Conservation (phyloP, 2,329 filamentous ascomycete genomes). For the Eutypella sp. region DNA sequence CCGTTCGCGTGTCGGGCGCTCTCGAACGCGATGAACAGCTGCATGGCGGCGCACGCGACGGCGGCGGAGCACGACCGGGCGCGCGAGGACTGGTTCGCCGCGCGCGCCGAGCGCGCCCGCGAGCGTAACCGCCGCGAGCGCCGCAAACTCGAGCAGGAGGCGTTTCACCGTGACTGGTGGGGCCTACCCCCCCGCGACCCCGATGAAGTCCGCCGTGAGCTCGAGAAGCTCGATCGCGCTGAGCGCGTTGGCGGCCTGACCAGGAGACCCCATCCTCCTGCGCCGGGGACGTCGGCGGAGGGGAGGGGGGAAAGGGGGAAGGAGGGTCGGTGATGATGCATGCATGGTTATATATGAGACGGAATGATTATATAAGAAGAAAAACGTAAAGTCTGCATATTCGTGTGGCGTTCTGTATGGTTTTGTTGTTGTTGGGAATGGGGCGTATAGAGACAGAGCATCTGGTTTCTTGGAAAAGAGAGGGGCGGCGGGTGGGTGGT, state of each 20-base stretch:
- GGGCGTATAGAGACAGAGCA: too few species aligned
- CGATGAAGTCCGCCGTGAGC: slow-evolving; percentile 43
- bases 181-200: slow-evolving; percentile 54
- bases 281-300: background rate
- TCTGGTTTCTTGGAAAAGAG: too few species aligned
- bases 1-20: slow-evolving; percentile 79
- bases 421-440: too few species aligned
- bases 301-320: slow-evolving; percentile 2
- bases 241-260: slow-evolving; percentile 50
- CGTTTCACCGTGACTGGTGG: slow-evolving; percentile 65
- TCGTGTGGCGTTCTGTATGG: too few species aligned
- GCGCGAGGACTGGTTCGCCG: slow-evolving; percentile 87
- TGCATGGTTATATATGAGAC: too few species aligned
- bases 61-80: slow-evolving; percentile 81
- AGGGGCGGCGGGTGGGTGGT: too few species aligned
- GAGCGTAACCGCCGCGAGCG: slow-evolving; percentile 61
- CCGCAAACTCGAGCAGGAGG: slow-evolving; percentile 57
- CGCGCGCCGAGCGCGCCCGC: slow-evolving; percentile 63
- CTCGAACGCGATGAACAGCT: slow-evolving; percentile 84
- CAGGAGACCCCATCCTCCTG: too few species aligned
- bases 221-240: slow-evolving; percentile 43
- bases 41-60: slow-evolving; percentile 85
- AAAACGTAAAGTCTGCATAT: too few species aligned
- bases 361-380: too few species aligned
- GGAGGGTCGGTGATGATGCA: background rate